These are phyloP conservation scores for Stropharia rugosoannulata DNA, from an alignment of 768 basidiomycete genomes.

Conservation along the genomic window DNA sequence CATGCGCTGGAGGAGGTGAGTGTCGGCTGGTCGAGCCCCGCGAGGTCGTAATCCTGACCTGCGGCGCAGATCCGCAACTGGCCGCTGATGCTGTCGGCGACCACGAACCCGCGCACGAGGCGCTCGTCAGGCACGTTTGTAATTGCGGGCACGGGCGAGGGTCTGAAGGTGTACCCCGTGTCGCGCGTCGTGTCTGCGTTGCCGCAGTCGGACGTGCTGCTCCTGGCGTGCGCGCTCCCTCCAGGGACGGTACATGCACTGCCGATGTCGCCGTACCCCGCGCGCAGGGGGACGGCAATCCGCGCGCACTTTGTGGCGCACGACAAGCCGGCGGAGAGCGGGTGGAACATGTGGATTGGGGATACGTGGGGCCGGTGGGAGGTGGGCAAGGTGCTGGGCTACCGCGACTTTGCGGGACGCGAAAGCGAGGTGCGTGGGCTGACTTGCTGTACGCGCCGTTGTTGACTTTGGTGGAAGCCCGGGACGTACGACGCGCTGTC, in stretches of 20 bases:
- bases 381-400: constrained; percentile 50
- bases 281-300: constrained; percentile 41
- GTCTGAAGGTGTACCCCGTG: constrained; percentile 37
- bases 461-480: constrained; percentile 34
- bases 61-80: constrained; percentile 25
- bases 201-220: constrained; percentile 55
- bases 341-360: constrained; percentile 52
- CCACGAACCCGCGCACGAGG: constrained; percentile 18
- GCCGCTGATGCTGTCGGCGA: constrained; percentile 20
- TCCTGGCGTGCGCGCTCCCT: constrained; percentile 35
- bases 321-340: constrained; percentile 32
- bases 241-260: constrained; percentile 37
- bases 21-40: neutral
- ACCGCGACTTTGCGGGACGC: constrained; percentile 57
- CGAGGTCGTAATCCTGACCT: no score
- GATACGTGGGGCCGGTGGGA: constrained; percentile 57
- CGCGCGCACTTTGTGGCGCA: constrained; percentile 55
- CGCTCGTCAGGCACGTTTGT: constrained; percentile 38
- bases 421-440: constrained; percentile 46
- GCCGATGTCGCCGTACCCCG: constrained; percentile 66
- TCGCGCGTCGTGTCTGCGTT: constrained; percentile 52
- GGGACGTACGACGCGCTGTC: constrained; percentile 69
- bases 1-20: constrained; percentile 65
- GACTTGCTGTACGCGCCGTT: neutral
- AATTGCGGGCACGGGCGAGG: constrained; percentile 33